Evolutionary conservation across 148 eudicot species (phyloP), one percentile per base, ranked within the genome.

Genomic region (Gaultheria prostrata): DNA sequence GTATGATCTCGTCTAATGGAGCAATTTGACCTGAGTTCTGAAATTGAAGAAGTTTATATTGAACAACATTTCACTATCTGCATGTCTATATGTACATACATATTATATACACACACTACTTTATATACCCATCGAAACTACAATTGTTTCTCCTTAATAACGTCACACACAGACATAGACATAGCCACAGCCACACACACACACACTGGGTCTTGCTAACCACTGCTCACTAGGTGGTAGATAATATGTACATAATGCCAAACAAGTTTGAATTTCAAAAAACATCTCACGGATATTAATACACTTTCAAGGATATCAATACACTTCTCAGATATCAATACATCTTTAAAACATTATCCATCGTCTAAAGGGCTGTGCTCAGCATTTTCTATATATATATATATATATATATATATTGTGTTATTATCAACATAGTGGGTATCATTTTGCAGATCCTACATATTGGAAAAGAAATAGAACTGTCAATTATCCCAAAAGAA

Each of bases 1-100:
- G 90, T 80, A 97, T 91, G 79, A 97, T 94, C 85, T 97, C 97
- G 85, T 97, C 97, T 78, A 97, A 70, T 84, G 97, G 99, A 85
- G 99, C 97, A 82, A 94, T 91, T 89, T 92, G 90, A 80, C 99
- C 99, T 70, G 99, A 94, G 89, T 97, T 97, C 99, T 96, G 92
- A 91, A 69, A 78, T 83, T 84, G 82, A 20, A 85, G 24, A 61
- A 80, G 81, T 5, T 17, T 12, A 70, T 32, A 26, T 26, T 14
- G 33, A 59, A 59, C 24, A 65, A 65, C 67, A 61, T 65, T 26
- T 32, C 33, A 32, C 6, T 9, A 26, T 65, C 15, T 3, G 28
- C 43, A 39, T 39, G 43, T 39, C 43, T 65, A 8, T 28, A 53
- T 65, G 71, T 26, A 13, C 1, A 26, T 26, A 14, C 11, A 4